Evolutionary conservation across 306 rosid species (phyloP), one percentile per base, ranked within the genome.

Genomic region (Fagus crenata): DNA sequence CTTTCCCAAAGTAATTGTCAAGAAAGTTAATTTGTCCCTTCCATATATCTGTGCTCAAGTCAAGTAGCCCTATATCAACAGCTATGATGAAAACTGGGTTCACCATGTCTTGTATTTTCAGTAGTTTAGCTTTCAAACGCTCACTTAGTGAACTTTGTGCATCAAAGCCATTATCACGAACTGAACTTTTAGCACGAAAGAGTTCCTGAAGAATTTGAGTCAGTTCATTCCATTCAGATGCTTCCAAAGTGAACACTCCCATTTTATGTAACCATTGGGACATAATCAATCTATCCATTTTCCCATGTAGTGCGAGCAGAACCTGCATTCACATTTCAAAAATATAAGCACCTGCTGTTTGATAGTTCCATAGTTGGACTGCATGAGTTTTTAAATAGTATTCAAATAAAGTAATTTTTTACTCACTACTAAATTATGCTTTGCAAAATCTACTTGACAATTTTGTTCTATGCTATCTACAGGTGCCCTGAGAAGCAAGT

Each of bases 41-140:
- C 99, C 99, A 96, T 76, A 96, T 96, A 69, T 91, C 97, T 32
- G 99, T 96, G 97, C 97, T 92, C 86, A 96, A 86, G 86, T 96
- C 93, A 60, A 96, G 98, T 64, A 96, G 80, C 41, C 93, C 93
- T 36, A 96, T 85, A 83, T 96, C 99, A 6, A 93, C 89, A 83
- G 91, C 87, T 73, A 91, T 89, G 77, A 96, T 65, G 59, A 92
- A 91, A 69, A 51, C 41, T 14, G 91, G 93, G 55, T 87, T 91
- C 79, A 78, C 85, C 90, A 85, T 89, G 35, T 92, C 99, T 77
- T 87, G 75, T 59, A 91, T 76, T 74, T 51, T 85, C 68, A 78
- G 79, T 39, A 89, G 69, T 76, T 90, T 90, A 43, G 87, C 84
- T 84, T 86, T 89, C 73, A 91, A 73, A 46, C 77, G 80, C 74